A percentile compares a stretch with the other conserved stretches of the same genome.
Evolutionary conservation across 768 basidiomycete genomes (phyloP).

Genomic region (Russula griseocarnosa): DNA sequence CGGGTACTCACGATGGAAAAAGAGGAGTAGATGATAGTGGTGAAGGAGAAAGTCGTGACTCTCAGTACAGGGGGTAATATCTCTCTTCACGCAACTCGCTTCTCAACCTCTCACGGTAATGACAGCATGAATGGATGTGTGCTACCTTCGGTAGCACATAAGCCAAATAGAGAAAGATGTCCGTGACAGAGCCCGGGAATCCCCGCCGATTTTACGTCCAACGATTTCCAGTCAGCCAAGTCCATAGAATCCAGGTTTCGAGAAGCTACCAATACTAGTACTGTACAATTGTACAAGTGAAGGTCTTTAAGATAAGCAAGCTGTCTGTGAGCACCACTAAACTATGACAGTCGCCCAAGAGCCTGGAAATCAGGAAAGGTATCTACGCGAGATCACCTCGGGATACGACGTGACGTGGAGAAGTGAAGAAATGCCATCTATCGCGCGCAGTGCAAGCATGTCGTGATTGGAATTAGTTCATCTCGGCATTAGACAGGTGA

Average conservation of each 20-base stretch:
- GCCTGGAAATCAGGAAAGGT: not conserved
- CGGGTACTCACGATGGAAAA: conserved; percentile 11
- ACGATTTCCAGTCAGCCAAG: not conserved
- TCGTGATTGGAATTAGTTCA: not conserved
- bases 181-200: not conserved
- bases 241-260: not conserved
- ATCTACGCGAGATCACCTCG: not conserved
- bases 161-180: not conserved
- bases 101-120: conserved; percentile 23
- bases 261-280: not conserved
- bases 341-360: not conserved
- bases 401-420: no score
- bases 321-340: no score
- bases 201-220: conserved; percentile 4
- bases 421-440: not conserved
- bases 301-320: not conserved
- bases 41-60: not conserved
- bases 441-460: not conserved
- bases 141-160: not conserved
- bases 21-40: not conserved
- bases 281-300: no score
- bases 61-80: not conserved
- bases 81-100: conserved; percentile 4
- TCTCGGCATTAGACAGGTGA: not conserved
- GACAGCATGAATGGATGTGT: conserved; percentile 17